Evolutionary conservation across 768 basidiomycete species (phyloP).

Genomic region (Austroboletus eburneus): DNA sequence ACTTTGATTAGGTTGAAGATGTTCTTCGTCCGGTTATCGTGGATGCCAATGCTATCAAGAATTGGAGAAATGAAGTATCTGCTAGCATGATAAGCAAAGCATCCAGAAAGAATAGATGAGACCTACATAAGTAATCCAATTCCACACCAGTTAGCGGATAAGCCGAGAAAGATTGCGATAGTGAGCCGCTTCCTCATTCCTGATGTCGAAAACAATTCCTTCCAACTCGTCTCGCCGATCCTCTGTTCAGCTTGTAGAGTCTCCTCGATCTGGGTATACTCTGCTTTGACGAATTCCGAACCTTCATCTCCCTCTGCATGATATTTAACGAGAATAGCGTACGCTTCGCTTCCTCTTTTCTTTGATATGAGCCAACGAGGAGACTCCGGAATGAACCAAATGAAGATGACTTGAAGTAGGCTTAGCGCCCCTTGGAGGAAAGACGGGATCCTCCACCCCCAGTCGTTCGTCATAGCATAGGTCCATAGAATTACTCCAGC

Average conservation of each 20-base stretch:
- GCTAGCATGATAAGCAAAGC: neutral
- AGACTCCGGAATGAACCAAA: no score
- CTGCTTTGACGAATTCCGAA: constrained; percentile 53
- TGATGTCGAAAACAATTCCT: constrained; percentile 1
- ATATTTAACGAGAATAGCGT: constrained; percentile 47
- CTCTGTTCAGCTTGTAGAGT: constrained; percentile 38
- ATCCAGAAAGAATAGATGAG: accelerated
- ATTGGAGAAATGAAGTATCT: constrained; percentile 13
- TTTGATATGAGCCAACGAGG: constrained; percentile 60
- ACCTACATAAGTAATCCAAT: constrained; percentile 8
- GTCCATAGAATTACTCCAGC: no score
- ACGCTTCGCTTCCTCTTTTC: constrained; percentile 48
- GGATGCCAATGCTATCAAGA: constrained; percentile 16
- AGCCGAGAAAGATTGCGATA: no score
- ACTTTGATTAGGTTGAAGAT: no score
- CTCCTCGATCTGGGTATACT: no score
- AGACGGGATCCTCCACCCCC: no score
- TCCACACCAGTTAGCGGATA: no score
- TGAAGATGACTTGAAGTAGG: no score
- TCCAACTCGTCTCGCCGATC: neutral
- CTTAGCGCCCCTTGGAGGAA: no score
- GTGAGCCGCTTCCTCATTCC: constrained; percentile 11
- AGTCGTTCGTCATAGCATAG: neutral
- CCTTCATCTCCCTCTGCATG: constrained; percentile 53
- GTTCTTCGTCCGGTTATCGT: no score